Evolutionary conservation across 352 stramenopile genomes (phyloP), one percentile per base, ranked within the genome.

Genomic region (Globisporangium recalcitrans): DNA sequence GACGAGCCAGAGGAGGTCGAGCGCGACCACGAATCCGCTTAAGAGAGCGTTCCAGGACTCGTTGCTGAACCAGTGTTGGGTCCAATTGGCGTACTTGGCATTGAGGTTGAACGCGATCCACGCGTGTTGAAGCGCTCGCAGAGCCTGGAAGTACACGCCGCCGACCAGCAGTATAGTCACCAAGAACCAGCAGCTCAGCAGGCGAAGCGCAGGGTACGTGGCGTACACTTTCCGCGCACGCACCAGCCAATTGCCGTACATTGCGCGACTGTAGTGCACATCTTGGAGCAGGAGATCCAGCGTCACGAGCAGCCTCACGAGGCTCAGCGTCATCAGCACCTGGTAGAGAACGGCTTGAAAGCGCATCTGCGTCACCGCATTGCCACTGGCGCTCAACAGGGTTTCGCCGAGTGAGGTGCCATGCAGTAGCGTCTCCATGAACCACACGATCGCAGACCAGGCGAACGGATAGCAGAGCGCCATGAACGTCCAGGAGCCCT

Each of bases 401-500:
- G 52, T 10, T 21, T 63, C 53, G 52, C 52, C 21, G 46, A 69
- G 58, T 24, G 66, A 42, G 16, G 52, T 68, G 9, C 36, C 56
- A 4, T 27, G 8, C 29, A 73, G 27, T 8, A 67, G 24, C 5
- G 7, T 36, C 19, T 64, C 58, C 8, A 75, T 24, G 2, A 60
- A 0, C 22, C 51, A 72, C 22, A 68, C 56, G 42, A 65, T 22
- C 26, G 44, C 40, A 21, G 58, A 63, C 77, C 77, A 88, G 5
- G 69, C 11, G 6, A 80, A 65, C 4, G 77, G 77, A 21, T 70
- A 78, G 19, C 59, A 31, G 53, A 70, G 42, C n/a, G 53, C 60
- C 49, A 84, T 26, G 29, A 89, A 78, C 29, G 80, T 86, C 75
- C 75, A 87, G 0, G 80, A 89, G 21, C 80, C 80, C 36, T 84